phyloP scores from a whole-genome alignment of 1,284 basidiomycete species.

The Ceratobasidium sp. region DNA sequence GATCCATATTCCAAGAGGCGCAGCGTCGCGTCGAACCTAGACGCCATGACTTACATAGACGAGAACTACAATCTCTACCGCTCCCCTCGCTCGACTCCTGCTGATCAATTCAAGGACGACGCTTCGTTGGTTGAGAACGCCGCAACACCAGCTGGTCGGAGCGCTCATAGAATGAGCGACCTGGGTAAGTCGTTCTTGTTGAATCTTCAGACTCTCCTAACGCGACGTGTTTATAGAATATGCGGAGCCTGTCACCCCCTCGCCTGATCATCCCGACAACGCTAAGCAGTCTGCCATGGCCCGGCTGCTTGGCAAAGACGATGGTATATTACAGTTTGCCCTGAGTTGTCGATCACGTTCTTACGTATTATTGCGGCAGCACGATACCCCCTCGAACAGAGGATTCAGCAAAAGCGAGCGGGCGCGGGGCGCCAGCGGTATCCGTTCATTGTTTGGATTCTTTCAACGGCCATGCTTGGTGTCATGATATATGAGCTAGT shows the following conservation, averaged over 20 bases:
- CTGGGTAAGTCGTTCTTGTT: slow-evolving; percentile 62
- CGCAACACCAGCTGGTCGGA: slow-evolving; percentile 51
- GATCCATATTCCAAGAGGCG: slow-evolving; percentile 26
- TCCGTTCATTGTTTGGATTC: slow-evolving; percentile 78
- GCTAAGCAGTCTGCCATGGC: slow-evolving; percentile 38
- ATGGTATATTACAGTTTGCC: slow-evolving; percentile 26
- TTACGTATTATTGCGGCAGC: slow-evolving; percentile 48
- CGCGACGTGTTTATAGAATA: slow-evolving; percentile 63
- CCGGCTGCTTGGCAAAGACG: slow-evolving; percentile 36
- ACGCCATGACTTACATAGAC: slow-evolving; percentile 50
- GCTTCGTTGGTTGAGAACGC: slow-evolving; percentile 64
- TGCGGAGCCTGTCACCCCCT: slow-evolving; percentile 63
- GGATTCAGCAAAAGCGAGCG: slow-evolving; percentile 84
- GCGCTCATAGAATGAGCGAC: slow-evolving; percentile 54
- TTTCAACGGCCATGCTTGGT: slow-evolving; percentile 76
- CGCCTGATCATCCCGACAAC: slow-evolving; percentile 50
- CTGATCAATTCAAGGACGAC: slow-evolving; percentile 43
- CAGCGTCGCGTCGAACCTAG: slow-evolving; percentile 42
- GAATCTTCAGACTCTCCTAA: slow-evolving; percentile 25
- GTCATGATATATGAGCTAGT: slow-evolving; percentile 83
- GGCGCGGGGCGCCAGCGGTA: slow-evolving; percentile 85
- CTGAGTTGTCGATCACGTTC: slow-evolving; percentile 43
- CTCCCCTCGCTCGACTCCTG: slow-evolving; percentile 40
- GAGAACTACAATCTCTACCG: slow-evolving; percentile 49
- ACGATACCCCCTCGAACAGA: slow-evolving; percentile 78